Percentiles rank a stretch among this genome's conserved stretches.
phyloP scores from a whole-genome alignment of 768 basidiomycete species.

The Pisolithus orientalis region DNA sequence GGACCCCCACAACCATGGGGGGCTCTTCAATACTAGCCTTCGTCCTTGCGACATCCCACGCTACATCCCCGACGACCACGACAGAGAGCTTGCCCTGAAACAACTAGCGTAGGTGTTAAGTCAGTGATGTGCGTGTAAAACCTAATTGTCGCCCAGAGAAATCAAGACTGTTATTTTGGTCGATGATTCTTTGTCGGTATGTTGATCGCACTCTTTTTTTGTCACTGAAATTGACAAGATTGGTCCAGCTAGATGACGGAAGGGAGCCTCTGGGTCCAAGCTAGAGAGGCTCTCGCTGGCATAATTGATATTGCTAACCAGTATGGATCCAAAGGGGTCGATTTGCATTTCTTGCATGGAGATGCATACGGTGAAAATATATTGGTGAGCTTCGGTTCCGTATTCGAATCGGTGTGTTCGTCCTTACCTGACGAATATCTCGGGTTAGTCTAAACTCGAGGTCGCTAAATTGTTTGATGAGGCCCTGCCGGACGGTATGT shows the following conservation, averaged over 20 bases:
- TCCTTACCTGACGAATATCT: neutral
- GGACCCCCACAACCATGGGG: constrained; percentile 8
- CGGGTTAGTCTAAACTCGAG: constrained; percentile 15
- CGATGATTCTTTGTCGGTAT: constrained; percentile 35
- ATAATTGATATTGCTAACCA: constrained; percentile 31
- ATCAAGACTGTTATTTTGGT: constrained; percentile 38
- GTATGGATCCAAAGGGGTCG: constrained; percentile 34
- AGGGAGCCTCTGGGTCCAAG: constrained; percentile 32
- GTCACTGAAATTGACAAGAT: neutral
- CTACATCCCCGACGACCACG: constrained; percentile 12
- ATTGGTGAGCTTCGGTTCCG: constrained; percentile 8
- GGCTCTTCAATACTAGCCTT: constrained; percentile 21
- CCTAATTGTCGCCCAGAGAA: constrained; percentile 20
- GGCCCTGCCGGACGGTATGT: constrained; percentile 17
- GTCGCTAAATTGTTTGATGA: constrained; percentile 21
- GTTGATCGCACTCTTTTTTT: neutral
- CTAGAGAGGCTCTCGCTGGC: constrained; percentile 37
- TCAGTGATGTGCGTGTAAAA: neutral
- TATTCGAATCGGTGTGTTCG: neutral
- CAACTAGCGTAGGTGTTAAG: constrained; percentile 23
- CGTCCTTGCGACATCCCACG: constrained; percentile 23
- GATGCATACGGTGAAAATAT: constrained; percentile 24
- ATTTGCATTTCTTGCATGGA: constrained; percentile 38
- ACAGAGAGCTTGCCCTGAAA: constrained; percentile 17
- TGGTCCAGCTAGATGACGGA: constrained; percentile 31